Evolutionary conservation across 148 eudicot genomes (phyloP), one percentile per base, ranked within the genome.

Genomic region (Rhododendron molle): DNA sequence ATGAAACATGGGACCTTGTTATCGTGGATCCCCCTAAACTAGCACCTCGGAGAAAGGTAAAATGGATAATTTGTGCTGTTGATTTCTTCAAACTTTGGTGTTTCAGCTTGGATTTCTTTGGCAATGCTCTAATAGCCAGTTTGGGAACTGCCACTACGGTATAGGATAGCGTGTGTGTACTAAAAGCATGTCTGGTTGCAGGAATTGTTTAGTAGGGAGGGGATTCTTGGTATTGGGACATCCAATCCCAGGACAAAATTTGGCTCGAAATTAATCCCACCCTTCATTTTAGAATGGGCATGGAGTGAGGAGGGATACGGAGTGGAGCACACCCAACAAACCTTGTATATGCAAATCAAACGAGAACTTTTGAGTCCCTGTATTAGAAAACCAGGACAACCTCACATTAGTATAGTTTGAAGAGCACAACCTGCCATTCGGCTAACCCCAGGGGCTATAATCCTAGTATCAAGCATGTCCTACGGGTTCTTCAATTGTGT

Each of bases 1-100:
- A 93, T 89, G 95, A 96, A 86, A 83, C 86, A 32, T 96, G 98
- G 98, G 99, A 96, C 89, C 90, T 96, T 49, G 94, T 95, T 82
- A 91, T 95, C 85, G 72, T 94, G 89, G 98, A 96, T 86, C 98
- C 99, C 83, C 99, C 99, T 58, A 96, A 94, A 88, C 88, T 96
- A 80, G 99, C 99, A 86, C 99, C 99, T 83, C 89, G 93, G 38
- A 94, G 84, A 87, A 92, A 95, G 96, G 99, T 96, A 87, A 71
- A 85, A 26, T 28, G 54, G 44, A n/a, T 72, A 9, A 30, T 23
- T 15, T 16, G 82, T 44, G n/a, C 23, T 58, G 23, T 78, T 79
- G 58, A 36, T 47, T 79, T 79, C 60, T 47, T 47, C 20, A 18
- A 79, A 79, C 23, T 47, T 16, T 26, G 34, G 1, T 28, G 21